Base-by-base conservation (phyloP, 2,329 filamentous ascomycete genomes). In the Pestalotiopsis sp. region DNA sequence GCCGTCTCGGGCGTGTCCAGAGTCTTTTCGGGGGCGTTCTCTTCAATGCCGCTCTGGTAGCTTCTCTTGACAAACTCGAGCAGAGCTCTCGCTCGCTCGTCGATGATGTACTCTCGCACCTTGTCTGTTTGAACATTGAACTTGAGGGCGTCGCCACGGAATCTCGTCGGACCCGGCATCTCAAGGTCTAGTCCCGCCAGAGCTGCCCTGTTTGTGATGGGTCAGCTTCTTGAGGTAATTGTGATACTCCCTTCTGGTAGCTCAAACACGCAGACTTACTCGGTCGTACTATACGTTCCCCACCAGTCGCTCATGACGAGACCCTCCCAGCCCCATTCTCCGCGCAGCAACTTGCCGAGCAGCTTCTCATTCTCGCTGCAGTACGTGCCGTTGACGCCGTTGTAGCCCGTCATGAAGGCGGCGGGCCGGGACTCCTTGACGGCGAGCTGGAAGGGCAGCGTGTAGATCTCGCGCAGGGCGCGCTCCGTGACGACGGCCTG, bases 1-100 rank as follows among this genome's bases (percentile, higher is more conserved):
- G 89, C 85, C 48, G 88, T 89, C 75, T 91, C 86, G 0, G 86
- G 83, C 0, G 86, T 91, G 73, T 93, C 82, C 7, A 83, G 80
- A 0, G 81, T 83, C 62, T 78, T 80, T 75, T 90, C 88, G 0
- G 83, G 80, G 0, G 85, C 87, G 22, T 84, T 80, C 73, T 89
- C 86, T 3, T 83, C 80, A 20, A 91, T 83, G 0, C 84, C 85
- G 3, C 86, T 81, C 1, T 82, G 82, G 7, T 84, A 83, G 26
- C 85, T 84, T 71, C 81, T 84, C 77, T 89, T 90, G 69, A 90
- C 80, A n/a, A 91, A 81, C 69, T 86, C 84, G 65, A 91, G 81
- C 26, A 91, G 79, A 38, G 85, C 82, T 35, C 86, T 85, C 1
- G 83, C 88, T n/a, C 88, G 80, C 60, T 88, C 83, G 62, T 90